Evolutionary conservation across 805 yeast species (phyloP).

Genomic region (Candida morakotiae): DNA sequence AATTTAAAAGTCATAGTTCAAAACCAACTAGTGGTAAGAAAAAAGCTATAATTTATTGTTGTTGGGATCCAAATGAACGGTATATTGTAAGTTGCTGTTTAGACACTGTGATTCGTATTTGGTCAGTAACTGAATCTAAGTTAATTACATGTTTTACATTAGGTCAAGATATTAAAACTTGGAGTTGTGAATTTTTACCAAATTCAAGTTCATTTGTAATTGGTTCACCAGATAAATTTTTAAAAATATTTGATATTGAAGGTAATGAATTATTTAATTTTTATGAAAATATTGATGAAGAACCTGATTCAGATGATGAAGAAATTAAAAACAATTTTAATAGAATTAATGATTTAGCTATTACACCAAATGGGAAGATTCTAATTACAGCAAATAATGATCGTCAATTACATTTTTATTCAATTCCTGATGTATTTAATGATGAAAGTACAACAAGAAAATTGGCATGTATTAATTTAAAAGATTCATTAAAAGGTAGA

Average conservation of each 20-base stretch:
- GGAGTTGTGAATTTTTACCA: conserved; percentile 68
- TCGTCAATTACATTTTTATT: conserved; percentile 57
- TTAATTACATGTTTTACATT: conserved; percentile 34
- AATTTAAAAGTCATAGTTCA: conserved; percentile 21
- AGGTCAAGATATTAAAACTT: conserved; percentile 36
- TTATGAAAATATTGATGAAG: conserved; percentile 25
- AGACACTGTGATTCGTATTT: conserved; percentile 65
- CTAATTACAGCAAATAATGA: conserved; percentile 65
- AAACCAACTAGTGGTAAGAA: conserved; percentile 21
- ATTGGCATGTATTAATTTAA: conserved; percentile 44
- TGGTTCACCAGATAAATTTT: conserved; percentile 72
- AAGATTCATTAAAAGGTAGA: conserved; percentile 38
- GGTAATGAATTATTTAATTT: conserved; percentile 42
- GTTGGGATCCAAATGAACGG: conserved; percentile 74
- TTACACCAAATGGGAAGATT: conserved; percentile 59
- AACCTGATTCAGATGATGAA: conserved; percentile 9
- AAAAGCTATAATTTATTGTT: conserved; percentile 54
- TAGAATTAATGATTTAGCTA: conserved; percentile 64
- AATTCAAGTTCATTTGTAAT: conserved; percentile 43
- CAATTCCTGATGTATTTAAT: conserved; percentile 35
- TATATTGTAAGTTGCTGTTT: conserved; percentile 67
- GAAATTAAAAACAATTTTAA: conserved; percentile 25
- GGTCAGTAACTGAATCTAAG: conserved; percentile 45
- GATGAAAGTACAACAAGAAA: conserved; percentile 30
- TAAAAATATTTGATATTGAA: conserved; percentile 35